Evolutionary conservation across 805 yeast species (phyloP).

Genomic region (Jamesozyma lodderae): DNA sequence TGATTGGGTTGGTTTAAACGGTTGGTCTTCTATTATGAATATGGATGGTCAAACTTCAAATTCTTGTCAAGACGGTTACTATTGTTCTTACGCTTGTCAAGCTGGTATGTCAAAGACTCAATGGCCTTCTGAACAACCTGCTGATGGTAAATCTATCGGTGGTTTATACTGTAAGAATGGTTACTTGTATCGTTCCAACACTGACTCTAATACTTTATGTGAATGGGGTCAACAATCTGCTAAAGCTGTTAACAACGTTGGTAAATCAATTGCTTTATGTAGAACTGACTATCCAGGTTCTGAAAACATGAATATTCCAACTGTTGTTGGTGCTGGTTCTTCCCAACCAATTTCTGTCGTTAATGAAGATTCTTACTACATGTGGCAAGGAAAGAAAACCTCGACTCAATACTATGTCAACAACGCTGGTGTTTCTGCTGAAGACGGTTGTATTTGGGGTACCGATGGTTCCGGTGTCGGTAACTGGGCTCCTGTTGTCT

Average conservation of each 20-base stretch:
- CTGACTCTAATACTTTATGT: conserved; percentile 63
- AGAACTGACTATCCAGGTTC: conserved; percentile 99
- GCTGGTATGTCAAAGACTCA: conserved; percentile 99
- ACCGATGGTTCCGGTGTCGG: conserved; percentile 70
- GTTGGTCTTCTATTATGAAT: conserved; percentile 39
- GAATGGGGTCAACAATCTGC: conserved; percentile 81
- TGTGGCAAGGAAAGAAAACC: conserved; percentile 73
- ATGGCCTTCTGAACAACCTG: conserved; percentile 88
- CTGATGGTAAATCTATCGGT: conserved; percentile 88
- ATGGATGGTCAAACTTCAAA: conserved; percentile 52
- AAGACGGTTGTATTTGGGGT: conserved; percentile 97
- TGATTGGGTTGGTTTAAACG: conserved; percentile 45
- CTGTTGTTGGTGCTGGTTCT: conserved; percentile 64
- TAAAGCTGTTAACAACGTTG: conserved; percentile 39
- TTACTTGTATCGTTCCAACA: conserved; percentile 74
- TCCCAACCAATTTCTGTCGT: conserved; percentile 69
- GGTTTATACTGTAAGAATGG: conserved; percentile 85
- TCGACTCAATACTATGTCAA: conserved; percentile 97
- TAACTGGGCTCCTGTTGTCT: conserved; percentile 96
- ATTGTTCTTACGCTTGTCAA: conserved; percentile 97
- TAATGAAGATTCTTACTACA: conserved; percentile 67
- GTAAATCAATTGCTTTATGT: conserved; percentile 81
- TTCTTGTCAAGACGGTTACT: conserved; percentile 77
- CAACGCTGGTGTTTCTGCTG: conserved; percentile 86
- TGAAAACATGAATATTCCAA: conserved; percentile 96